These are phyloP conservation scores for Aspergillus fumigatus DNA, from an alignment of 2,329 filamentous ascomycete species.

Conservation along the genomic window DNA sequence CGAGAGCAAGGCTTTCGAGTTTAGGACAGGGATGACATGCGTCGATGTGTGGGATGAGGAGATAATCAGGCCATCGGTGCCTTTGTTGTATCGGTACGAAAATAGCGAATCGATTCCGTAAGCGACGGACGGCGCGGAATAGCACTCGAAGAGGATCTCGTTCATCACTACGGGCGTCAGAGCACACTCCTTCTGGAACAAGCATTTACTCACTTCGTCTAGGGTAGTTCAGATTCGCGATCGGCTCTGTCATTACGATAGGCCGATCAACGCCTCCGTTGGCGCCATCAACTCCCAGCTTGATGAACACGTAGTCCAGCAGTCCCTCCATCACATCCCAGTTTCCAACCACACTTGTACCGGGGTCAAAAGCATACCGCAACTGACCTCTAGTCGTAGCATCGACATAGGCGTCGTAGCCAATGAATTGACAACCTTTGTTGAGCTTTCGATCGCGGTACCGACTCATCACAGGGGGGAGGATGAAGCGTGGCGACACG, in stretches of 20 bases:
- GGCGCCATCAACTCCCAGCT: constrained; percentile 74
- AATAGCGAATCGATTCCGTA: constrained; percentile 97
- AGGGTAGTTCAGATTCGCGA: constrained; percentile 86
- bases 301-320: constrained; percentile 90
- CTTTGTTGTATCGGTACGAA: constrained; percentile 88
- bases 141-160: constrained; percentile 95
- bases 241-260: constrained; percentile 90
- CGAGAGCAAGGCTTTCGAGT: constrained; percentile 75
- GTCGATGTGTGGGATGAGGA: constrained; percentile 92
- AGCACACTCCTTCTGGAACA: not conserved
- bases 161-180: constrained; percentile 69
- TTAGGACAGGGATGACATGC: constrained; percentile 88
- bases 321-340: constrained; percentile 98
- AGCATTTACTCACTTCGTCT: constrained; percentile 64
- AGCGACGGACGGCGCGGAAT: constrained; percentile 80
- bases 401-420: constrained; percentile 89
- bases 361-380: constrained; percentile 83
- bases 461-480: constrained; percentile 88
- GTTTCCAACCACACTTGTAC: constrained; percentile 87
- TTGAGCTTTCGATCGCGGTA: constrained; percentile 92
- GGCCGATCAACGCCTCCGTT: constrained; percentile 76
- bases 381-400: constrained; percentile 88
- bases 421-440: constrained; percentile 88
- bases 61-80: constrained; percentile 79
- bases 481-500: constrained; percentile 67